These are phyloP conservation scores for Cajanus cajan DNA, from an alignment of 306 rosid species.

Conservation along the genomic window DNA sequence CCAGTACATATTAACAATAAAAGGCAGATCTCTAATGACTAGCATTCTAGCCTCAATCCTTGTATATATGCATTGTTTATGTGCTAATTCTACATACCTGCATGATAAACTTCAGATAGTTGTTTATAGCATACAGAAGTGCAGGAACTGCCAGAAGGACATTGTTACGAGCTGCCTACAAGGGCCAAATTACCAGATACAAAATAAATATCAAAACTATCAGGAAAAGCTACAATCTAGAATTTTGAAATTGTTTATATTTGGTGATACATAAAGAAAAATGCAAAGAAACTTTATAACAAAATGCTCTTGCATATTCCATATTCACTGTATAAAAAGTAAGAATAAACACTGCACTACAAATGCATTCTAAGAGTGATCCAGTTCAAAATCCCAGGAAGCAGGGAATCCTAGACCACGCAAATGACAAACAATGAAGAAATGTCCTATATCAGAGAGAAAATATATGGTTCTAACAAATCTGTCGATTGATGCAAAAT, in stretches of 20 bases:
- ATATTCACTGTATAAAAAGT: background rate
- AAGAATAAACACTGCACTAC: background rate
- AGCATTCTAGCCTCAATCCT: constrained; percentile 19
- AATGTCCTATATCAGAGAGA: background rate
- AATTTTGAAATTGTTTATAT: constrained; percentile 7
- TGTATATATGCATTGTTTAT: constrained; percentile 12
- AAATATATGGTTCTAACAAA: constrained; percentile 3
- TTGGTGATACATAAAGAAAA: background rate
- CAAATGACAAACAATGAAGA: constrained; percentile 12
- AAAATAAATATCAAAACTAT: constrained; percentile 22
- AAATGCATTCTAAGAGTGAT: background rate
- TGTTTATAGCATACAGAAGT: constrained; percentile 89
- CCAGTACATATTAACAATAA: background rate
- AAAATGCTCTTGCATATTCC: background rate
- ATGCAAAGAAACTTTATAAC: background rate
- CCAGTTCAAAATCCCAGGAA: constrained; percentile 23
- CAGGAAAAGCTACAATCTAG: constrained; percentile 1
- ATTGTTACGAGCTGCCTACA: constrained; percentile 96
- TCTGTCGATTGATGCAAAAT: constrained; percentile 6
- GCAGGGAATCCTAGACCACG: background rate
- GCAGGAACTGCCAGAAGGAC: constrained; percentile 98
- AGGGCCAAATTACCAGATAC: constrained; percentile 28
- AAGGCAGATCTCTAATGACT: constrained; percentile 1
- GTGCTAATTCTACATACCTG: constrained; percentile 59
- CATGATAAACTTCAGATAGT: constrained; percentile 96